Evolutionary conservation across 352 stramenopile species (phyloP), one percentile per base, ranked within the genome.

Genomic region (Globisporangium nagaii): DNA sequence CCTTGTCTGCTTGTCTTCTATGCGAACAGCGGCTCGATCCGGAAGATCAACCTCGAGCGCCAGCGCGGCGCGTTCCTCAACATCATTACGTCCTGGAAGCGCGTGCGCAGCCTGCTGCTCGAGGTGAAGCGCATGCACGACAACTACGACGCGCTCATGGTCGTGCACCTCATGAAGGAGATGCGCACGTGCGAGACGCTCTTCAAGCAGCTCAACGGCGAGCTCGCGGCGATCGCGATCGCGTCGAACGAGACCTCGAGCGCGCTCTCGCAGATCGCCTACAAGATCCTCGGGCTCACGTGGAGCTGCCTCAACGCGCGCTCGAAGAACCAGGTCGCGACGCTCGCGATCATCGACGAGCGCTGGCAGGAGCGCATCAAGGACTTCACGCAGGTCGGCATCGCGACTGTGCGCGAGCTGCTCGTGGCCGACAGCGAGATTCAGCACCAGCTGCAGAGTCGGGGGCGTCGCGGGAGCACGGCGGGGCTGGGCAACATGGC

Each of bases 151-250:
- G 59, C 79, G 24, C 63, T 75, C 36, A 86, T 89, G 73, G 61
- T 89, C 37, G 64, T 72, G 19, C 75, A 87, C 35, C 63, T 93
- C 40, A 74, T 90, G 50, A 89, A 93, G 62, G 77, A 93, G 51
- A 89, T 93, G 75, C 76, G 80, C 25, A 78, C 73, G 35, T 90
- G 79, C 41, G 82, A 93, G 57, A 78, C 60, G 40, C 71, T 87
- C 20, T 88, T 88, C 64, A 88, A 86, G 58, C 75, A 88, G 58
- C 74, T 93, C 32, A 75, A 89, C 41, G 50, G 44, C 15, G 82
- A 93, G 24, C 67, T 93, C 24, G 66, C 71, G 44, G 41, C 68
- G 28, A 74, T 90, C 36, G 75, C 75, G 3, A 71, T 88, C 10
- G 74, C 76, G 35, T 88, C 79, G n/a, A 93, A 90, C 55, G 83